Base-by-base conservation (phyloP, 306 rosid species). In the Casuarina equisetifolia region DNA sequence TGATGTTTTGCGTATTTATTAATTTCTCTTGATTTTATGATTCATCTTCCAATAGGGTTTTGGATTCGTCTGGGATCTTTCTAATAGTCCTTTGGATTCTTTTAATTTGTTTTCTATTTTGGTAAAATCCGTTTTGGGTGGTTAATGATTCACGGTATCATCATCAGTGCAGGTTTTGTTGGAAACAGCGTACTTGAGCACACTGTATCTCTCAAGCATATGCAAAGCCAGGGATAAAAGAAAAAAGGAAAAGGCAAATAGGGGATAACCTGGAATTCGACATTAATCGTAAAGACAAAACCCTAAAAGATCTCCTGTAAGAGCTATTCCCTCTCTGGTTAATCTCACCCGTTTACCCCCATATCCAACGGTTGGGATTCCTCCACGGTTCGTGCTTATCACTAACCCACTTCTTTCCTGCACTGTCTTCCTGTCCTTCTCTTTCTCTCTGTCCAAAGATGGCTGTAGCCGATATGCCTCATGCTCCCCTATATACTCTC, bases 301-400 rank as follows among this genome's bases (percentile, higher is more conserved):
- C 94, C 98, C 97, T 85, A 89, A 80, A 86, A 78, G 72, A 17
- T 79, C 17, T 20, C n/a, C 45, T 80, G 83, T 72, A 84, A 85
- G 80, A 86, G 81, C 80, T 79, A 76, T 83, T 86, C 76, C 70
- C 15, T 10, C 5, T 54, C 4, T 51, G 78, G 15, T 63, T 20
- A 74, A 82, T 87, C 91, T 3, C 8, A 3, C 64, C 91, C 94
- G 84, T 82, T 68, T 16, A 1, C 19, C 9, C 1, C 0, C 2
- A 2, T 5, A 78, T 86, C 90, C 48, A 81, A 88, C 90, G 91
- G 91, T 20, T 15, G 9, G n/a, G 73, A 78, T 80, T 40, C 2
- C 25, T 52, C 72, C 75, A 19, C 71, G 20, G 59, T 85, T 89
- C 1, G 84, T 86, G 92, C 89, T 93, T 89, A 88, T 93, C 94